These are phyloP conservation scores for Amanita polypyramis DNA, from an alignment of 768 basidiomycete species.

Conservation along the genomic window DNA sequence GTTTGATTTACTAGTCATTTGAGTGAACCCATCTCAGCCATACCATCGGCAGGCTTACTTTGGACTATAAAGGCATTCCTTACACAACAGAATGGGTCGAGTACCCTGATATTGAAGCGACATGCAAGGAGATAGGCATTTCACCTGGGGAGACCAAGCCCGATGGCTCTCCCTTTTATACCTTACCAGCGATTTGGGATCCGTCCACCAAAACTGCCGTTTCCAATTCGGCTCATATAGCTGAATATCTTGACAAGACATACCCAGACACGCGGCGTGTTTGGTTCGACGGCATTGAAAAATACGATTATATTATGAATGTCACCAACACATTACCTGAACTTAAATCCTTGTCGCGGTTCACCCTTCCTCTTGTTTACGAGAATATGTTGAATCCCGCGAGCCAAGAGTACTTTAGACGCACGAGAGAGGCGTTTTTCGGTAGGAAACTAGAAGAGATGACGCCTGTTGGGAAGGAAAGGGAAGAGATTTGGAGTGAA, in stretches of 20 bases:
- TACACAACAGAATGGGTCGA: constrained; percentile 41
- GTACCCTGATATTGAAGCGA: constrained; percentile 32
- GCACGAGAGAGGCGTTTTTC: constrained; percentile 3
- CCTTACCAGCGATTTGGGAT: constrained; percentile 36
- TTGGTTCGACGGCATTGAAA: background rate
- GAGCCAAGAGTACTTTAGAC: background rate
- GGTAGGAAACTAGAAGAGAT: constrained; percentile 1
- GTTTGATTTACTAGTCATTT: background rate
- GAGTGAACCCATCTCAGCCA: background rate
- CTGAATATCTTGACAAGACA: constrained; percentile 26
- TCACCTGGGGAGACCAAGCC: constrained; percentile 15
- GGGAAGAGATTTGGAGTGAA: background rate
- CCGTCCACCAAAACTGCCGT: constrained; percentile 20
- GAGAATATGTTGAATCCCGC: background rate
- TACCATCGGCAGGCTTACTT: constrained; percentile 13
- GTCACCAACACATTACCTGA: constrained; percentile 11
- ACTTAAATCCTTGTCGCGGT: background rate
- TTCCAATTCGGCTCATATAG: constrained; percentile 24
- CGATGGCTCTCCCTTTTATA: constrained; percentile 20
- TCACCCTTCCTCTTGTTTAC: background rate
- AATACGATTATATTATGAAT: constrained; percentile 12
- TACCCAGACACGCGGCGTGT: constrained; percentile 22
- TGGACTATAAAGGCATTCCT: constrained; percentile 24
- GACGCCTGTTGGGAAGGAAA: background rate
- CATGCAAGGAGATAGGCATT: constrained; percentile 22